A percentile compares a stretch with the other conserved stretches of the same genome.
Evolutionary conservation across 2,329 filamentous ascomycete species (phyloP).

Genomic region (Pochonia chlamydosporia): DNA sequence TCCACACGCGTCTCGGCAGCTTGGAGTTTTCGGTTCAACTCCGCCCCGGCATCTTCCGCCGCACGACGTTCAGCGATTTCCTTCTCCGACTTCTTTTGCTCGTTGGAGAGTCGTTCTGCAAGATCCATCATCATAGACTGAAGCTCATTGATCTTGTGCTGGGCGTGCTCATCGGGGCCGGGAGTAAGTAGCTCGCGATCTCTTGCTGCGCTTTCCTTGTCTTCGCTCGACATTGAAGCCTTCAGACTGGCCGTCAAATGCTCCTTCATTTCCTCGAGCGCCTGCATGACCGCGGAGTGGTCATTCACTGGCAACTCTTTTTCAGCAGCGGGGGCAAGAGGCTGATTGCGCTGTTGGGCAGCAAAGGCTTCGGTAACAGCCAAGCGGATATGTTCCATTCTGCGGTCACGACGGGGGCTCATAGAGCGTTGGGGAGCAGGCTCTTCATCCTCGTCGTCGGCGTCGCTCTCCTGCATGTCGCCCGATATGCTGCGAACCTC

Average conservation of each 20-base stretch:
- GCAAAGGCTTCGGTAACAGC: conserved; percentile 69
- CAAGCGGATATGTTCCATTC: conserved; percentile 73
- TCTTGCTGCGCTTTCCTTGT: conserved; percentile 44
- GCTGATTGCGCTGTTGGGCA: conserved; percentile 41
- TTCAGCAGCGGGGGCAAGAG: conserved; percentile 19
- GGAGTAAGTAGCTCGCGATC: conserved; percentile 45
- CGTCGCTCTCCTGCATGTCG: conserved; percentile 77
- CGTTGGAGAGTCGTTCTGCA: conserved; percentile 47
- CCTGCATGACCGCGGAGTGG: conserved; percentile 54
- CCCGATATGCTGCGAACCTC: conserved; percentile 62
- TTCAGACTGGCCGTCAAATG: conserved; percentile 27
- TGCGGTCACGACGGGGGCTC: conserved; percentile 74
- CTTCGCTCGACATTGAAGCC: conserved; percentile 25
- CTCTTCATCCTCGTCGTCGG: conserved; percentile 88
- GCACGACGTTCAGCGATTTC: conserved; percentile 43
- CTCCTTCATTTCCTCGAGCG: conserved; percentile 57
- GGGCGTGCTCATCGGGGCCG: conserved; percentile 44
- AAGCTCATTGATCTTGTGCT: conserved; percentile 51
- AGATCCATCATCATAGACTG: conserved; percentile 55
- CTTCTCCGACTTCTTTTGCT: conserved; percentile 42
- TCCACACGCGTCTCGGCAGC: conserved; percentile 54
- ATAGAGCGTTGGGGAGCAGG: conserved; percentile 58
- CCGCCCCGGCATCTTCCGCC: conserved; percentile 47
- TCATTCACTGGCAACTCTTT: conserved; percentile 17
- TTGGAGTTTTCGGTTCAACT: conserved; percentile 49